phyloP scores from a whole-genome alignment of 768 basidiomycete species.

The Mycena albidolilacea region DNA sequence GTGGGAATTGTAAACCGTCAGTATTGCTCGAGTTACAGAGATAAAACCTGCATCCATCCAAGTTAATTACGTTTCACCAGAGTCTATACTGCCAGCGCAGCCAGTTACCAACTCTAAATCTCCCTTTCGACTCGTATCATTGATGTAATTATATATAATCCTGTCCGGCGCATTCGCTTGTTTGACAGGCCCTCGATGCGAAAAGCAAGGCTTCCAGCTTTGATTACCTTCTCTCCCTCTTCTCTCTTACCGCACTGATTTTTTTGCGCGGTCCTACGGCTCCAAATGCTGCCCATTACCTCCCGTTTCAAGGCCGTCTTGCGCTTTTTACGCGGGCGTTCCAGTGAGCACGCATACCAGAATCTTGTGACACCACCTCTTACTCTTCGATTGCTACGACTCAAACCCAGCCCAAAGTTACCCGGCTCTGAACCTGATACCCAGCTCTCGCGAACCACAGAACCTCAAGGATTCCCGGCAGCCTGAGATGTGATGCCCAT shows the following conservation, averaged over 20 bases:
- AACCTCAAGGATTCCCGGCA: slow-evolving; percentile 4
- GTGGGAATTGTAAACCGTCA: too few relatives aligned
- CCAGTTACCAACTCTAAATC: slow-evolving; percentile 21
- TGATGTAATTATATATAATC: slow-evolving; percentile 27
- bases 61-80: slow-evolving; percentile 26
- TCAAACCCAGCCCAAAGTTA: slow-evolving; percentile 7
- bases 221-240: slow-evolving; percentile 26
- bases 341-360: slow-evolving; percentile 10
- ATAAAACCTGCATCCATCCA: not conserved
- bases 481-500: slow-evolving; percentile 21
- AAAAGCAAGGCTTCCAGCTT: slow-evolving; percentile 28
- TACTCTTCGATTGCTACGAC: not conserved
- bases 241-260: slow-evolving; percentile 9
- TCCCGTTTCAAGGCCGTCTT: slow-evolving; percentile 31
- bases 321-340: slow-evolving; percentile 26
- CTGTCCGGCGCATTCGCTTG: slow-evolving; percentile 21
- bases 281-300: slow-evolving; percentile 16
- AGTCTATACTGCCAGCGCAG: slow-evolving; percentile 29
- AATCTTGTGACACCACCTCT: not conserved
- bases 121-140: slow-evolving; percentile 19
- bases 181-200: slow-evolving; percentile 36
- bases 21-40: too few relatives aligned
- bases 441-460: slow-evolving; percentile 2
- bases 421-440: not conserved
- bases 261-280: not conserved